A percentile compares a stretch with the other conserved stretches of the same genome.
Evolutionary conservation across 2,329 filamentous ascomycete genomes (phyloP).

Genomic region (Colletotrichum sp.): DNA sequence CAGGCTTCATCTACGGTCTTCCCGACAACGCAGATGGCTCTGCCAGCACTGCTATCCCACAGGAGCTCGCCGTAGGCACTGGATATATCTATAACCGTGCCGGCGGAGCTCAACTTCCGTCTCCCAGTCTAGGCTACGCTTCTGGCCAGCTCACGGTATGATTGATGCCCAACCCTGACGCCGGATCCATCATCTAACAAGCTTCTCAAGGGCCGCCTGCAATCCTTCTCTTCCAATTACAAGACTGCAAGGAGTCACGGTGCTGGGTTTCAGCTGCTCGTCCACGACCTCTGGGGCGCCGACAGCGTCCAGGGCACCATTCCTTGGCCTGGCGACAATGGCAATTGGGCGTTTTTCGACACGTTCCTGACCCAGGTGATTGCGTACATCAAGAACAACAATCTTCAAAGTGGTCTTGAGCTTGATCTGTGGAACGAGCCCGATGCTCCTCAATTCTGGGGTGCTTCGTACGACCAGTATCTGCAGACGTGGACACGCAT

Average conservation of each 20-base stretch:
- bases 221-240: neutral
- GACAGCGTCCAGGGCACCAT: constrained; percentile 3
- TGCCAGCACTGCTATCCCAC: neutral
- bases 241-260: neutral
- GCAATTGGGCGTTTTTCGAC: constrained; percentile 10
- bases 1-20: neutral
- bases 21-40: neutral
- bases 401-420: neutral
- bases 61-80: neutral
- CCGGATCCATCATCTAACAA: neutral
- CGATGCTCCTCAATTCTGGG: constrained; percentile 9
- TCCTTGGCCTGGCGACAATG: constrained; percentile 16
- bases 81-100: neutral
- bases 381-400: neutral
- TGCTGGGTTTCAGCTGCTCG: neutral
- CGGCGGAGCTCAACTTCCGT: neutral
- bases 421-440: constrained; percentile 22
- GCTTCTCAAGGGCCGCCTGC: neutral
- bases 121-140: neutral
- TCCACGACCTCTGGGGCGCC: constrained; percentile 17
- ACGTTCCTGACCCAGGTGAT: neutral
- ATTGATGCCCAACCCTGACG: neutral
- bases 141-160: neutral
- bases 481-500: constrained; percentile 9
- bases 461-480: constrained; percentile 6